Percentiles rank a stretch among this genome's conserved stretches.
Conservation (phyloP, 805 yeast species). For the Saccharomycopsis microspora region DNA sequence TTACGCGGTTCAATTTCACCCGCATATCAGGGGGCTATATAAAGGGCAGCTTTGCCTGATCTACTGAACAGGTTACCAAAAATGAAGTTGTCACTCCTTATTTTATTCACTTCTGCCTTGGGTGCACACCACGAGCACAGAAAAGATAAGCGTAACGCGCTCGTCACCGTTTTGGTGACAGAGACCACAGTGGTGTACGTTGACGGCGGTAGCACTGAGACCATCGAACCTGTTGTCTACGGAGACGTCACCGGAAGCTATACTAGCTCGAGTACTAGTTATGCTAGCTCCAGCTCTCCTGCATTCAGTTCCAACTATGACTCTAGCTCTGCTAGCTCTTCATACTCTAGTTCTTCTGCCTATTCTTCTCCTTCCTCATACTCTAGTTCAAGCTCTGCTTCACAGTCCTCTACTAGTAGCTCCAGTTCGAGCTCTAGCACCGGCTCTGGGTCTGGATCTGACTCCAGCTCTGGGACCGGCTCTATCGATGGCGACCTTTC, state of each 20-base stretch:
- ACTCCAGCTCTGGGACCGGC: conserved; percentile 24
- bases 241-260: conserved; percentile 3
- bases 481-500: conserved; percentile 40
- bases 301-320: background rate
- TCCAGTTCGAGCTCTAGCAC: conserved; percentile 25
- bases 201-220: conserved; percentile 1
- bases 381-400: conserved; percentile 6
- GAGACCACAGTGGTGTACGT: conserved; percentile 26
- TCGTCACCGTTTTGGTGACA: conserved; percentile 27
- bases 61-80: no score
- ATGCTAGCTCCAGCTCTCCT: conserved; percentile 1
- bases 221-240: conserved; percentile 20
- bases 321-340: background rate
- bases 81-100: no score
- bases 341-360: background rate
- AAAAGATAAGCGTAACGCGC: conserved; percentile 22
- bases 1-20: no score
- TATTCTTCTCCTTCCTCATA: background rate
- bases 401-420: conserved; percentile 17
- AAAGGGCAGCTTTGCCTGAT: no score
- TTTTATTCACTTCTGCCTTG: background rate
- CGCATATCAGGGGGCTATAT: no score
- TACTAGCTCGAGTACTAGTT: conserved; percentile 3
- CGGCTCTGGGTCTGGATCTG: conserved; percentile 16
- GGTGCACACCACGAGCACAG: conserved; percentile 18